Percentiles rank a stretch among this genome's conserved stretches.
Evolutionary conservation across 306 rosid species (phyloP).

Genomic region (Fragaria vesca): DNA sequence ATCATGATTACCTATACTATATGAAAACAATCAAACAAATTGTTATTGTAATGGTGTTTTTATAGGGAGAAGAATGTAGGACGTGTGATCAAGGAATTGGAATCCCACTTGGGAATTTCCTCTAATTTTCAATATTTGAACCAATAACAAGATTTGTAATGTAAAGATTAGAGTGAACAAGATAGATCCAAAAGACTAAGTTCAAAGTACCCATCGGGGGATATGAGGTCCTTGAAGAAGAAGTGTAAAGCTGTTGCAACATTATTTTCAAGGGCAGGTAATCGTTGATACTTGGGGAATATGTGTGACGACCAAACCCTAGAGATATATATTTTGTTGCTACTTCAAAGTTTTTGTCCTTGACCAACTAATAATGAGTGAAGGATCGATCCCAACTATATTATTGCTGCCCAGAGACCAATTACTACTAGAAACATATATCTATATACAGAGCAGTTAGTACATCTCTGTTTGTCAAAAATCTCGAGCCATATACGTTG

Average conservation of each 20-base stretch:
- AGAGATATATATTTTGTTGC: neutral
- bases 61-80: neutral
- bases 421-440: neutral
- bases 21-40: neutral
- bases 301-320: neutral
- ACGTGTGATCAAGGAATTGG: neutral
- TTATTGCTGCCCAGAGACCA: neutral
- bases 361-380: conserved; percentile 8
- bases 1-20: neutral
- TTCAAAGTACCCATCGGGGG: neutral
- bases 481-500: neutral
- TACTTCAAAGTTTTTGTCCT: conserved; percentile 8
- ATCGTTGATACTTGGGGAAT: neutral
- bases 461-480: conserved; percentile 1
- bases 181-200: neutral
- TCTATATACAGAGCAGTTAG: neutral
- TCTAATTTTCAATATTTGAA: neutral
- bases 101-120: neutral
- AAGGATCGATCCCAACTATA: neutral
- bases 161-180: neutral
- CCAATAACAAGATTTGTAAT: neutral
- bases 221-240: neutral
- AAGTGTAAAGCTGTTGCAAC: neutral
- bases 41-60: neutral
- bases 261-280: conserved; percentile 1